Evolutionary conservation across 176 grass and related monocot genomes (phyloP), one percentile per base, ranked within the genome.

Genomic region (Carex kokanica): DNA sequence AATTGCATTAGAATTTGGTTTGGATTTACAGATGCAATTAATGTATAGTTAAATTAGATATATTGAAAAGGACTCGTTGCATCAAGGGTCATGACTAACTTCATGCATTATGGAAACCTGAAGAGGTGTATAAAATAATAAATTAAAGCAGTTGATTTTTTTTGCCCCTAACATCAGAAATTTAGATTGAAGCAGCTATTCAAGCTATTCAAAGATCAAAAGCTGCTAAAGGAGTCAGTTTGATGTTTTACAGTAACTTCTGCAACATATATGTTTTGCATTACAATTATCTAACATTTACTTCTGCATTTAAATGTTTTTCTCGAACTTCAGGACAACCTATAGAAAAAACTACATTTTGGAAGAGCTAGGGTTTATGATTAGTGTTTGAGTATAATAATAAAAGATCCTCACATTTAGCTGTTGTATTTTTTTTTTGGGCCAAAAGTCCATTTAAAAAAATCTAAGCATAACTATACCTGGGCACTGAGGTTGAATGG

Each of bases 401-500:
- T 10, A 11, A 49, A 49, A 12, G 45, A 49, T 49, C 9, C 45
- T 49, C 9, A 49, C 9, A 49, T 49, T 49, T 49, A 32, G 47
- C 49, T 31, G 23, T 77, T 43, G 41, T 8, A 43, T 55, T 31
- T 55, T n/a, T n/a, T 41, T 77, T 24, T 10, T 43, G 7, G 25
- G 20, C n/a, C 20, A 25, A 24, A 51, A 6, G 18, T 74, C 12
- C 10, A 74, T 10, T 73, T 54, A 75, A 53, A 75, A 29, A 29
- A 75, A 56, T 54, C 24, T 8, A 78, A 31, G 25, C 13, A 31
- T 18, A 16, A 73, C 45, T 13, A 82, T 0, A 91, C 93, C 93
- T 91, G 94, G 94, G 86, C 94, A 93, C 2, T 55, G 87, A 29
- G 94, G 94, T 32, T 94, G 93, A 9, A 97, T 64, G 0, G 88